Percentiles rank a stretch among this genome's conserved stretches.
These are phyloP conservation scores for Annulohypoxylon truncatum DNA, from an alignment of 2,329 filamentous ascomycete species.

Conservation along the genomic window DNA sequence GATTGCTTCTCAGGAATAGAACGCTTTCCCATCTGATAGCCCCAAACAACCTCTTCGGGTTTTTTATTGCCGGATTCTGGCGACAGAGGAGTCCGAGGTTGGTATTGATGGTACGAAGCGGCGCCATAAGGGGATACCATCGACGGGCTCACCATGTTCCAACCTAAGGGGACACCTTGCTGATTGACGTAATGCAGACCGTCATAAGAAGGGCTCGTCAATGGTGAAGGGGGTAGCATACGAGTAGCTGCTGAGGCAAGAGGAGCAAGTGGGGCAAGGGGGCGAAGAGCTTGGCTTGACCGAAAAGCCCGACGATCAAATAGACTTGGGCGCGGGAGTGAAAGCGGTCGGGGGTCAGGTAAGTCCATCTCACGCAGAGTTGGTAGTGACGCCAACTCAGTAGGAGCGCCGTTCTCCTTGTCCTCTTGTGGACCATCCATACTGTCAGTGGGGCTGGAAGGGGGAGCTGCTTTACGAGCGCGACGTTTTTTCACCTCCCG, in stretches of 20 bases:
- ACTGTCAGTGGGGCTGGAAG: background rate
- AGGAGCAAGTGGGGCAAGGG: background rate
- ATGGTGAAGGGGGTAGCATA: background rate
- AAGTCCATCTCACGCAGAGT: background rate
- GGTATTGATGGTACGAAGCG: background rate
- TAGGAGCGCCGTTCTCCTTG: background rate
- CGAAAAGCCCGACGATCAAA: background rate
- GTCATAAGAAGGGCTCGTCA: background rate
- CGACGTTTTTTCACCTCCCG: background rate
- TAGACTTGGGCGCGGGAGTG: background rate
- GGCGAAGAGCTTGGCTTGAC: background rate
- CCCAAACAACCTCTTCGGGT: background rate
- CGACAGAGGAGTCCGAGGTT: background rate
- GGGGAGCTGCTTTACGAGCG: background rate
- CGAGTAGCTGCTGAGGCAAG: background rate
- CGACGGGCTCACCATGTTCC: background rate
- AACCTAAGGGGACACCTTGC: background rate
- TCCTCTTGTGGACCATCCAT: background rate
- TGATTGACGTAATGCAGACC: background rate
- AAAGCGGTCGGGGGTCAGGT: background rate
- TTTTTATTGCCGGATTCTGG: background rate
- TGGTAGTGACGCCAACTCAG: background rate
- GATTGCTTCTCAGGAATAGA: background rate
- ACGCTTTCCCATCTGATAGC: slow-evolving; percentile 20
- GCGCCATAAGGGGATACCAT: background rate